Evolutionary conservation across 768 basidiomycete genomes (phyloP).

Genomic region (Agrocybe pediades): DNA sequence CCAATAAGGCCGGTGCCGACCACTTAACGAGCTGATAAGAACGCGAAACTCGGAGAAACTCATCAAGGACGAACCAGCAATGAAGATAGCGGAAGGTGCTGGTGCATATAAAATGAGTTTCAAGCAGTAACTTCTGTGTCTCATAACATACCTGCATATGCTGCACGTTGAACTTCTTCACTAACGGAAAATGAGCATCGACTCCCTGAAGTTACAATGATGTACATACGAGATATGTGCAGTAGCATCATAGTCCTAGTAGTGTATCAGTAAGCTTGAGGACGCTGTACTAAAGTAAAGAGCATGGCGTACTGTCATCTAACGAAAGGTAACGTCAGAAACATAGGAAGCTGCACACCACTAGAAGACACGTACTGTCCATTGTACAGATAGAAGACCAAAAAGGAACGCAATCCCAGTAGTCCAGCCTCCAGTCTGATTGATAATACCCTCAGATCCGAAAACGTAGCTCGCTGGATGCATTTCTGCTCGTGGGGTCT

Average conservation of each 20-base stretch:
- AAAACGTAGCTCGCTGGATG: slow-evolving; percentile 82
- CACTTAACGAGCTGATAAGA: slow-evolving; percentile 37
- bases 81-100: slow-evolving; percentile 64
- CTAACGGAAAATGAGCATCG: slow-evolving; percentile 32
- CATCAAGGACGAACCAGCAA: slow-evolving; percentile 40
- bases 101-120: slow-evolving; percentile 1
- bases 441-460: slow-evolving; percentile 69
- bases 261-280: slow-evolving; percentile 1
- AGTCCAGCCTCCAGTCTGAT: slow-evolving; percentile 80
- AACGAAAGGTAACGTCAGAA: slow-evolving; percentile 8
- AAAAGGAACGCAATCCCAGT: slow-evolving; percentile 83
- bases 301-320: slow-evolving; percentile 56
- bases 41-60: not conserved
- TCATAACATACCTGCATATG: slow-evolving; percentile 59
- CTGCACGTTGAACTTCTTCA: slow-evolving; percentile 80
- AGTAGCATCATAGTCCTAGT: slow-evolving; percentile 76
- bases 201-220: slow-evolving; percentile 9
- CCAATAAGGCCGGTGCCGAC: slow-evolving; percentile 78
- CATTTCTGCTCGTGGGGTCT: slow-evolving; percentile 74
- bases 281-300: not conserved
- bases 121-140: slow-evolving; percentile 4
- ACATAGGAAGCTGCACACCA: not conserved
- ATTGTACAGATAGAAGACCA: slow-evolving; percentile 84
- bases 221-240: slow-evolving; percentile 75
- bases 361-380: slow-evolving; percentile 59